A percentile compares a stretch with the other conserved stretches of the same genome.
These are phyloP conservation scores for Acephala macrosclerotiorum DNA, from an alignment of 2,329 filamentous ascomycete genomes.

Conservation along the genomic window DNA sequence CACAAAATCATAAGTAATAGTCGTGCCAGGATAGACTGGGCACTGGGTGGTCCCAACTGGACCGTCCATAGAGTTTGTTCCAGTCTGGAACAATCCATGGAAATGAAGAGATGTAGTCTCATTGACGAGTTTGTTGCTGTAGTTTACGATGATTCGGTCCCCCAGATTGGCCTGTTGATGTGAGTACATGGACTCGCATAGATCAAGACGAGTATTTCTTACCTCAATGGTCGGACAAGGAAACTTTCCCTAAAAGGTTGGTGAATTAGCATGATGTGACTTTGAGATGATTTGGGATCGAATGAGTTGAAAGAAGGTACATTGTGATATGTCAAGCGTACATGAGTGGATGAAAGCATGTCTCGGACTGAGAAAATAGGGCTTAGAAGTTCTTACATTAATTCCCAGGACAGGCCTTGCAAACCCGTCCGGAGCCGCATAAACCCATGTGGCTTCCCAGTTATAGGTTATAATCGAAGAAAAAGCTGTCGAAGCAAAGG, in stretches of 20 bases:
- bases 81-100: constrained; percentile 64
- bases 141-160: constrained; percentile 57
- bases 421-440: constrained; percentile 47
- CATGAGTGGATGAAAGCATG: no score
- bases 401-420: constrained; percentile 60
- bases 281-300: no score
- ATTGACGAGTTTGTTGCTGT: constrained; percentile 60
- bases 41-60: constrained; percentile 53
- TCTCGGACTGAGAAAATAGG: no score
- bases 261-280: no score
- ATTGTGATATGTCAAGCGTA: no score
- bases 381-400: constrained; percentile 47
- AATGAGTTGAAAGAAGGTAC: no score
- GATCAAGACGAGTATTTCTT: not conserved
- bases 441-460: constrained; percentile 45
- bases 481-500: not conserved
- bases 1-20: constrained; percentile 6
- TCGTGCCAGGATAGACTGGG: constrained; percentile 38
- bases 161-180: constrained; percentile 53
- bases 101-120: constrained; percentile 61
- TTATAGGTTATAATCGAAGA: constrained; percentile 16
- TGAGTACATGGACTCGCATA: not conserved
- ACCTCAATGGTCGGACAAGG: constrained; percentile 56
- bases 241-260: constrained; percentile 53
- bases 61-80: constrained; percentile 64